phyloP scores from a whole-genome alignment of 176 grass and related monocot species.

The Areca catechu region DNA sequence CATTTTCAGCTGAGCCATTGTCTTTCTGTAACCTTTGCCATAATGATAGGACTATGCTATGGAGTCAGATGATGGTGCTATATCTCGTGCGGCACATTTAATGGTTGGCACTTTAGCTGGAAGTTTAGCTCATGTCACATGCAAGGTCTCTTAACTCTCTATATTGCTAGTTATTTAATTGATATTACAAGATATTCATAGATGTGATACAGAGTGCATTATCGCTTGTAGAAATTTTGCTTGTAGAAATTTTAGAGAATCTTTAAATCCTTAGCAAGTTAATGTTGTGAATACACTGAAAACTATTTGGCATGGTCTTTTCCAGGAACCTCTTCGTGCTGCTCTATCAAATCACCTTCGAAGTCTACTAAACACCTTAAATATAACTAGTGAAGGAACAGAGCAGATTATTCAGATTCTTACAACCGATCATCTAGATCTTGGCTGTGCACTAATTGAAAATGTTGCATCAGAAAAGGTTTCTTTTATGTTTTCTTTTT shows the following conservation, averaged over 20 bases:
- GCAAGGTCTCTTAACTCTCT: constrained; percentile 44
- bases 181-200: too few species aligned
- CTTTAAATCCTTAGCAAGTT: too few species aligned
- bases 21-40: constrained; percentile 4
- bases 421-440: constrained; percentile 88
- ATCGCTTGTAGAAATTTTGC: too few species aligned
- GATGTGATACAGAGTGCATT: too few species aligned
- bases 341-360: constrained; percentile 73
- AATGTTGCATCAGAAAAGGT: constrained; percentile 90
- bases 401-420: constrained; percentile 85
- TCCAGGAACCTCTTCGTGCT: constrained; percentile 82
- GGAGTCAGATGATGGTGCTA: constrained; percentile 67
- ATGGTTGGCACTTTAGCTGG: constrained; percentile 96
- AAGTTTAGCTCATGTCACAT: constrained; percentile 97
- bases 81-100: constrained; percentile 75
- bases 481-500: constrained; percentile 9
- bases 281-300: too few species aligned
- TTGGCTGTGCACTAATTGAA: constrained; percentile 96
- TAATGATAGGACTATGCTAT: constrained; percentile 74
- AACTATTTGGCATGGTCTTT: neutral
- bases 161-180: neutral
- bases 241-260: too few species aligned
- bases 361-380: constrained; percentile 64
- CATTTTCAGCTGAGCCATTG: neutral
- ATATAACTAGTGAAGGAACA: constrained; percentile 49